Percentiles rank a stretch among this genome's conserved stretches.
These are phyloP conservation scores for Caryopteris hybrid DNA, from an alignment of 305 asterid genomes.

Conservation along the genomic window DNA sequence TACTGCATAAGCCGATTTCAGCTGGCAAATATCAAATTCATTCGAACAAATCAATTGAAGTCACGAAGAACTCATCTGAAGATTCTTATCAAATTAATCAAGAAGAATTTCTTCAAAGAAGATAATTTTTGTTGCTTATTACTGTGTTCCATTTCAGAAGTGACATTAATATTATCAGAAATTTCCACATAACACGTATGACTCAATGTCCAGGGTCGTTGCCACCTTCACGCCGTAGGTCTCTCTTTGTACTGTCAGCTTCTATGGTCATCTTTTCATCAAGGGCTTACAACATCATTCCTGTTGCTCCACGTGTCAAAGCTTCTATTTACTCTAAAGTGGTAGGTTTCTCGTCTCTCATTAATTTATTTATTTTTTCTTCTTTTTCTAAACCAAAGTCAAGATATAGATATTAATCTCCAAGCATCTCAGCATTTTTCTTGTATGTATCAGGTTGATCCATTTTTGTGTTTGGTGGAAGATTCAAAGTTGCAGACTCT, in stretches of 20 bases:
- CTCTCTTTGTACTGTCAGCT: constrained; percentile 78
- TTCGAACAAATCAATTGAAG: too few relatives aligned
- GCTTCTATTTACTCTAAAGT: constrained; percentile 43
- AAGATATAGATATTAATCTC: not conserved
- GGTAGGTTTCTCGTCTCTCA: constrained; percentile 41
- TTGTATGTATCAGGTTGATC: constrained; percentile 69
- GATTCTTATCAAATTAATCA: too few relatives aligned
- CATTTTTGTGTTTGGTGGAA: constrained; percentile 74
- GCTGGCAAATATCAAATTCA: too few relatives aligned
- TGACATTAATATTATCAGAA: not conserved
- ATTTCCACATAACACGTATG: not conserved
- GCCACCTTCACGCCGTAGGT: constrained; percentile 85
- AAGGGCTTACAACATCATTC: constrained; percentile 70
- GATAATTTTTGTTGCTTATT: not conserved
- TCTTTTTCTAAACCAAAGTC: not conserved
- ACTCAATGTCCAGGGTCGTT: constrained; percentile 52
- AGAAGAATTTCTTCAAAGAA: too few relatives aligned
- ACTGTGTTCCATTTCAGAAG: not conserved
- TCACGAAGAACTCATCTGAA: not conserved
- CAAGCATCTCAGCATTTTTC: not conserved
- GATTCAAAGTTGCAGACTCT: constrained; percentile 76
- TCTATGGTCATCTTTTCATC: constrained; percentile 85
- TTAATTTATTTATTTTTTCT: not conserved
- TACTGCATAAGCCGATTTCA: too few relatives aligned
- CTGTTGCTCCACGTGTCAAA: constrained; percentile 56